Base-by-base conservation (phyloP, 2,329 filamentous ascomycete species). In the Colletotrichum phormii region DNA sequence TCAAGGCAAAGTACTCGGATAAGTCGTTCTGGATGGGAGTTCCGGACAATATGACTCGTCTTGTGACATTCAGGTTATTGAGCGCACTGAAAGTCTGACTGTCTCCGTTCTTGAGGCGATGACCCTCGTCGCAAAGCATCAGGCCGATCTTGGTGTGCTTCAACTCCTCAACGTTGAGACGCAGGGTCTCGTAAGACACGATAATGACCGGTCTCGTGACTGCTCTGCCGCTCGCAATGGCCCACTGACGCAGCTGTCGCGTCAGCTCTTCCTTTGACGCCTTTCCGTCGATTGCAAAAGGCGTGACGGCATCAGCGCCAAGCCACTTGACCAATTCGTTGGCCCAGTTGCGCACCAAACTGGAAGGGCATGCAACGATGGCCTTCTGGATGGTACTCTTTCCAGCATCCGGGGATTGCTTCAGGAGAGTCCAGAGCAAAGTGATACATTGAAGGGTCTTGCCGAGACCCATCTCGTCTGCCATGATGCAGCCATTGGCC, bases 401-500 rank as follows among this genome's bases (percentile, higher is more conserved):
- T 24, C 97, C 97, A n/a, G 96, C 95, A 53, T 98, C 95, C 0
- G 97, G 94, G 0, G 95, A 97, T 80, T 99, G 97, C 81, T 98
- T 98, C 18, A 99, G 85, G 1, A 99, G 84, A 1, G 97, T 99
- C 97, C 97, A 99, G 87, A 99, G 92, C 62, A 99, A 88, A 0
- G 97, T 90, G 78, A 99, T 99, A 82, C 97, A 99, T 86, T 99
- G 97, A 55, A 99, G 84, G 22, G 97, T 99, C 85, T 99, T 99
- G 69, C 97, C 97, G 35, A 99, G 86, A 77, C 97, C 97, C 97
- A 99, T 99, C 81, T 98, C 97, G 81, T 99, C 97, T 65, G 97
- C 97, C 97, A 99, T 99, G 81, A 99, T 99, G 83, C 97, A 99
- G 2, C 97, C 97, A 81, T 98, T 94, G 61, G 97, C 97, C 77